Percentiles rank a stretch among this genome's conserved stretches.
phyloP scores from a whole-genome alignment of 805 yeast genomes.

The Soucietia sequanensis region DNA sequence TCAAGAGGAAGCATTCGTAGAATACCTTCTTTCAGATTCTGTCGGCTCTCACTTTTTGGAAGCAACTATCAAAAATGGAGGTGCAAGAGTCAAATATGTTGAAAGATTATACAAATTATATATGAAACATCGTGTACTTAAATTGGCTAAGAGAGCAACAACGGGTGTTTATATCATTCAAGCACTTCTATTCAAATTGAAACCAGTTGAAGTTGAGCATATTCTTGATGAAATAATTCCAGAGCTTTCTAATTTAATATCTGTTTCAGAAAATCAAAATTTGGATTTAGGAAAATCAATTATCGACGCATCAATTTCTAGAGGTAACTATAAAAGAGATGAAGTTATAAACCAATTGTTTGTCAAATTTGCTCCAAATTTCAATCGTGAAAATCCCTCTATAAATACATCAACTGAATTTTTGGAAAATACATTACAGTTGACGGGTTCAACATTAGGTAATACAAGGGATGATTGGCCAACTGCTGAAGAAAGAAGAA shows the following conservation, averaged over 20 bases:
- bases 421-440: slow-evolving; percentile 64
- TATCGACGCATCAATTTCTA: slow-evolving; percentile 61
- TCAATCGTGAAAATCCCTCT: slow-evolving; percentile 18
- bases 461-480: slow-evolving; percentile 90
- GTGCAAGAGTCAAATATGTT: slow-evolving; percentile 60
- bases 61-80: slow-evolving; percentile 60
- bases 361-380: slow-evolving; percentile 42
- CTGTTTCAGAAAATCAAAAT: slow-evolving; percentile 53
- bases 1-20: slow-evolving; percentile 77
- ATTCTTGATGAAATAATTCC: slow-evolving; percentile 68
- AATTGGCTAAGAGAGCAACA: slow-evolving; percentile 76
- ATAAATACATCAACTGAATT: slow-evolving; percentile 42
- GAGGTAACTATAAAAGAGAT: slow-evolving; percentile 57
- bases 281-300: slow-evolving; percentile 67
- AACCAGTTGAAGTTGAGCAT: slow-evolving; percentile 58
- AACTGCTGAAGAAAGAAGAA: slow-evolving; percentile 82
- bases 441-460: slow-evolving; percentile 72
- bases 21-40: slow-evolving; percentile 76
- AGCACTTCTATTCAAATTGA: slow-evolving; percentile 62
- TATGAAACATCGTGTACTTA: slow-evolving; percentile 71
- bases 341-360: slow-evolving; percentile 52
- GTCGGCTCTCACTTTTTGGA: slow-evolving; percentile 95
- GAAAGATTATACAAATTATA: slow-evolving; percentile 69
- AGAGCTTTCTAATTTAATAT: slow-evolving; percentile 55
- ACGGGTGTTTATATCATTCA: slow-evolving; percentile 82